Percentiles rank a stretch among this genome's conserved stretches.
Conservation (phyloP, 805 yeast species). For the Torulaspora delbrueckii region DNA sequence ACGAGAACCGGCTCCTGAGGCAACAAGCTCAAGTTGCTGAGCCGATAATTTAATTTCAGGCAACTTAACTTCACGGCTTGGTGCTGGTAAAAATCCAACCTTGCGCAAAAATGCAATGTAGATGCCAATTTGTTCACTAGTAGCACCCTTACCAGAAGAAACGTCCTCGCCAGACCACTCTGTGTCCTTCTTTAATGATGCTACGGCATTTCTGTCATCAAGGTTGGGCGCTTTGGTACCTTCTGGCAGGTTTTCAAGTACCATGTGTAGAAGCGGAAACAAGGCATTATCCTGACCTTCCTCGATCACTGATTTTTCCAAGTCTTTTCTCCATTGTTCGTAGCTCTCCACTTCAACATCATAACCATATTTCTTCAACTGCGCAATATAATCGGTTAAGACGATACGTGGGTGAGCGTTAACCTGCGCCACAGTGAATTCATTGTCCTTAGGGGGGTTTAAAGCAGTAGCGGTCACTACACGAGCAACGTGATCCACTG, state of each 20-base stretch:
- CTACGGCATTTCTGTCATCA: slow-evolving; percentile 78
- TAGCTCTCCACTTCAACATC: slow-evolving; percentile 58
- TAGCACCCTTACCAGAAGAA: slow-evolving; percentile 73
- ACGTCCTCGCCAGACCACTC: slow-evolving; percentile 61
- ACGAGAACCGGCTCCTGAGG: slow-evolving; percentile 72
- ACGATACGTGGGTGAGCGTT: slow-evolving; percentile 92
- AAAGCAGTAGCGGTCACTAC: slow-evolving; percentile 80
- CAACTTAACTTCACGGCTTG: slow-evolving; percentile 44
- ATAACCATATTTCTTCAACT: slow-evolving; percentile 70
- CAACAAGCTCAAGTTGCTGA: slow-evolving; percentile 53
- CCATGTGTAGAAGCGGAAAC: slow-evolving; percentile 91
- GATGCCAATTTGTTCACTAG: slow-evolving; percentile 56
- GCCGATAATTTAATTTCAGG: slow-evolving; percentile 55
- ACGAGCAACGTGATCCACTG: slow-evolving; percentile 96
- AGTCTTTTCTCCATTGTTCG: slow-evolving; percentile 67
- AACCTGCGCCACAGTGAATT: slow-evolving; percentile 81
- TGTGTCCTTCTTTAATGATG: slow-evolving; percentile 58
- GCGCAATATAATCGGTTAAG: slow-evolving; percentile 67
- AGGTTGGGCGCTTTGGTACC: slow-evolving; percentile 93
- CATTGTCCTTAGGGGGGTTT: slow-evolving; percentile 55
- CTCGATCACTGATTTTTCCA: slow-evolving; percentile 74
- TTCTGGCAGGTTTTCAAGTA: slow-evolving; percentile 84
- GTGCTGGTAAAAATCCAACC: slow-evolving; percentile 73
- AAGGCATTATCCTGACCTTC: slow-evolving; percentile 77
- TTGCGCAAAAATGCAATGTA: slow-evolving; percentile 76